A percentile compares a stretch with the other conserved stretches of the same genome.
phyloP scores from a whole-genome alignment of 2,329 filamentous ascomycete species.

The Colletotrichum sp. region DNA sequence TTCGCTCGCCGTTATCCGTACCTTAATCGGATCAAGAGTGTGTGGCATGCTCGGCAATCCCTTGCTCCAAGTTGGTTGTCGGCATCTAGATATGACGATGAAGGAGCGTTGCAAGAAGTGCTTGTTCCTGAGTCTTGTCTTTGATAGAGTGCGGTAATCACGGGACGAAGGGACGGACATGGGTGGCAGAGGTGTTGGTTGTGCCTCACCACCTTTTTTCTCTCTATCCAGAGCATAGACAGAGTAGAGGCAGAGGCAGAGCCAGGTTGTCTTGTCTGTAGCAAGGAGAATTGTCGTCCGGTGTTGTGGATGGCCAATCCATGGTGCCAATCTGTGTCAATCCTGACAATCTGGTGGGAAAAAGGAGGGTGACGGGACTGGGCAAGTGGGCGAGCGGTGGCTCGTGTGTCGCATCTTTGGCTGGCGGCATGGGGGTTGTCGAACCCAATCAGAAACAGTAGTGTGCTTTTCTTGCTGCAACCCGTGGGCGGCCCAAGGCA shows the following conservation, averaged over 20 bases:
- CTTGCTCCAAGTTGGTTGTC: neutral
- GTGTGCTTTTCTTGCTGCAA: slow-evolving; percentile 15
- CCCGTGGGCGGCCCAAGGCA: neutral
- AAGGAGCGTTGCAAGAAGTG: neutral
- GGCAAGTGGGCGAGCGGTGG: neutral
- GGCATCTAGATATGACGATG: neutral
- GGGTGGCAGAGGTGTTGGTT: neutral
- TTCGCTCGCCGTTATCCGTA: neutral
- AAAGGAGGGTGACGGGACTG: slow-evolving; percentile 5
- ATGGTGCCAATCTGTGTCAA: slow-evolving; percentile 14
- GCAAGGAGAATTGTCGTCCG: slow-evolving; percentile 17
- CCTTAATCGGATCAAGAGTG: neutral
- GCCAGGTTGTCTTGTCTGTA: slow-evolving; percentile 4
- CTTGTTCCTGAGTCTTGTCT: neutral
- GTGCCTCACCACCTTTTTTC: neutral
- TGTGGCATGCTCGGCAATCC: neutral
- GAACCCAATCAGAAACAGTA: slow-evolving; percentile 24
- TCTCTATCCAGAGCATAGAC: neutral
- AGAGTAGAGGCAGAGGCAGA: neutral
- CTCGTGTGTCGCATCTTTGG: slow-evolving; percentile 16
- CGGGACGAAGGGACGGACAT: neutral
- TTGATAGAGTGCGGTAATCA: slow-evolving; percentile 15
- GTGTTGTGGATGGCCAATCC: slow-evolving; percentile 11
- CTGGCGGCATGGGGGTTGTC: neutral
- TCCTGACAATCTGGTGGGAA: slow-evolving; percentile 9